Base-by-base conservation (phyloP, 768 basidiomycete genomes). In the Paxillus rubicundulus region DNA sequence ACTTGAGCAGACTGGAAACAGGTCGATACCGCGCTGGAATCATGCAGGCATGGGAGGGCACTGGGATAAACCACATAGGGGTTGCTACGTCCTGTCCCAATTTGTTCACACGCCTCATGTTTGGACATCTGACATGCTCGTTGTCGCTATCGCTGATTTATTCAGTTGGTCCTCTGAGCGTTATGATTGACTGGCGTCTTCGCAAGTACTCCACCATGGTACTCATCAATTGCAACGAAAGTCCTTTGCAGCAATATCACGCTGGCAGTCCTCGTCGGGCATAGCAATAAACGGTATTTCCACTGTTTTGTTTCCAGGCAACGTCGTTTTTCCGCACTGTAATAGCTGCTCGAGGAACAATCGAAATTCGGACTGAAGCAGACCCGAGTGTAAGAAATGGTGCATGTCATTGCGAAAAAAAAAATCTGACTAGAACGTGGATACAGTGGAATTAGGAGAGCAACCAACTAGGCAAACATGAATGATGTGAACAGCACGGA, bases 1-100 rank as follows among this genome's bases (percentile, higher is more conserved):
- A 39, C 66, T 64, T 58, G 62, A 69, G 37, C 57, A 55, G 6
- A 57, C 65, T 70, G 17, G 48, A 61, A 34, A 46, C 51, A 51
- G 52, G 17, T 45, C 24, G 30, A 18, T 38, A 28, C 36, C 27
- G 37, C 42, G 42, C 21, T 21, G 21, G 28, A 16, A 24, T 27
- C 28, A 43, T 41, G 49, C 3, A 7, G 46, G 20, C 10, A 24
- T 16, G 18, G 41, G 49, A 44, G 34, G 16, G 14, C 30, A 24
- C n/a, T n/a, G 27, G 43, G 13, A n/a, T 32, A 43, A 41, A 50
- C 16, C 21, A 9, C 18, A 46, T 34, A 50, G 49, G 49, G 49
- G 49, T 45, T 48, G 47, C 2, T 10, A 30, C 30, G 10, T 30
- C 30, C 10, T 18, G 10, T 30, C 12, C 48, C 21, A 2, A 21